Evolutionary conservation across 768 basidiomycete genomes (phyloP).

Genomic region (Suillus plorans): DNA sequence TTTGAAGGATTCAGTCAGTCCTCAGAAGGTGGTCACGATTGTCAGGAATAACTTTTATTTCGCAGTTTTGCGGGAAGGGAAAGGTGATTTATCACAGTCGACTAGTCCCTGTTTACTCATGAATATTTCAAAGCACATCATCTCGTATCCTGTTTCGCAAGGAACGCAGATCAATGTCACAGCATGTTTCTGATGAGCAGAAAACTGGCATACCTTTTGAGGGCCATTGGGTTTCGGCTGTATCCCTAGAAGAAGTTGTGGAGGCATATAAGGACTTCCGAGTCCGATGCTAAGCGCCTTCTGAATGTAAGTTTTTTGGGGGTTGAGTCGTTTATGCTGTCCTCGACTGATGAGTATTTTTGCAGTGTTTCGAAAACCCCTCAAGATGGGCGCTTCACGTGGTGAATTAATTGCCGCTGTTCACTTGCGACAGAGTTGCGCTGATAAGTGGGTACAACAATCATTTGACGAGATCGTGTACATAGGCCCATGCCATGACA

Average conservation of each 20-base stretch:
- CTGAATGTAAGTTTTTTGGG: slow-evolving; percentile 7
- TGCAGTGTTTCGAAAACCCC: slow-evolving; percentile 32
- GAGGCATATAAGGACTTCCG: slow-evolving; percentile 31
- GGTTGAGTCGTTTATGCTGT: neutral
- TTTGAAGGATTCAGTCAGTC: slow-evolving; percentile 19
- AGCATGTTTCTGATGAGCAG: slow-evolving; percentile 27
- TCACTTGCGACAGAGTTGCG: slow-evolving; percentile 37
- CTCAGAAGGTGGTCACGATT: neutral
- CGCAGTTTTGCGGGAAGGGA: slow-evolving; percentile 8
- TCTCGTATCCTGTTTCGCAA: slow-evolving; percentile 36
- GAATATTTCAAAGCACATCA: slow-evolving; percentile 31
- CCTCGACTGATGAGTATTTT: slow-evolving; percentile 4
- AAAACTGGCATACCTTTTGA: slow-evolving; percentile 30
- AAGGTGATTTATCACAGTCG: neutral
- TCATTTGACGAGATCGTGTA: neutral
- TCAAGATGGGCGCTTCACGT: slow-evolving; percentile 44
- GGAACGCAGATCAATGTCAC: slow-evolving; percentile 34
- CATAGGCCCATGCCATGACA: slow-evolving; percentile 42
- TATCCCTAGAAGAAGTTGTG: slow-evolving; percentile 28
- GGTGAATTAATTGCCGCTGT: slow-evolving; percentile 37
- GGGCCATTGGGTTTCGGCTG: slow-evolving; percentile 26
- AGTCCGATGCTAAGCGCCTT: slow-evolving; percentile 30
- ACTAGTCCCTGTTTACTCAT: neutral
- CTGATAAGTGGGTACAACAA: neutral
- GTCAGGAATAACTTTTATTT: neutral